Evolutionary conservation across 1,284 basidiomycete species (phyloP), one percentile per base, ranked within the genome.

Genomic region (Austroboletus olivaceoglutinosus): DNA sequence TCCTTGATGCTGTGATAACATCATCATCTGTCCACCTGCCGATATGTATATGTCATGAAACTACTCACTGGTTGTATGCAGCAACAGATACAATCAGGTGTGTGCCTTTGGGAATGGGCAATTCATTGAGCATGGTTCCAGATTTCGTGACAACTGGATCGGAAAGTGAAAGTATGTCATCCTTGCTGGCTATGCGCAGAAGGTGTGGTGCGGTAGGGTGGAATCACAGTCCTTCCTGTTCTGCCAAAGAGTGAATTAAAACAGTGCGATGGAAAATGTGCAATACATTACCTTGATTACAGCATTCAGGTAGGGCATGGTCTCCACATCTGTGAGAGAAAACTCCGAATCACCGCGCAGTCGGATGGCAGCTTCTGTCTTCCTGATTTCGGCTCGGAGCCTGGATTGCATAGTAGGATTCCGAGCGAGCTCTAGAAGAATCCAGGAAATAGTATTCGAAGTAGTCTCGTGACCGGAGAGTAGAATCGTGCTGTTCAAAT

Each of bases 381-480:
- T 55, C 39, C 34, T 39, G 15, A 80, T 70, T 54, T 80, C 77
- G 3, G 58, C 52, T 29, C 74, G 70, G 12, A 80, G 66, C 21
- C 61, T 61, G 6, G 48, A 57, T 56, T 78, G 77, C 8, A 70
- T 64, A 0, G 64, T 53, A 5, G 68, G 67, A 45, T 74, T 58
- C 36, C 59, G 64, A 6, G 73, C 70, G n/a, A 78, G 68, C 56
- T 77, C 75, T 25, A 70, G 59, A 11, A 79, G 54, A 0, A 63
- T 67, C 71, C 71, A 78, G 36, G 62, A 59, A 30, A 74, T 53
- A 4, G 72, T 67, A 44, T 63, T 74, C n/a, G 77, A 68, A 0
- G 75, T 76, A 3, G 79, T 79, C 53, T 83, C 80, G 51, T 83
- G 76, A 0, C 82, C 77, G 10, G 71, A 70, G 43, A 73, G 49